Evolutionary conservation across 2,329 filamentous ascomycete species (phyloP), one percentile per base, ranked within the genome.

Genomic region (Thelonectria olida): DNA sequence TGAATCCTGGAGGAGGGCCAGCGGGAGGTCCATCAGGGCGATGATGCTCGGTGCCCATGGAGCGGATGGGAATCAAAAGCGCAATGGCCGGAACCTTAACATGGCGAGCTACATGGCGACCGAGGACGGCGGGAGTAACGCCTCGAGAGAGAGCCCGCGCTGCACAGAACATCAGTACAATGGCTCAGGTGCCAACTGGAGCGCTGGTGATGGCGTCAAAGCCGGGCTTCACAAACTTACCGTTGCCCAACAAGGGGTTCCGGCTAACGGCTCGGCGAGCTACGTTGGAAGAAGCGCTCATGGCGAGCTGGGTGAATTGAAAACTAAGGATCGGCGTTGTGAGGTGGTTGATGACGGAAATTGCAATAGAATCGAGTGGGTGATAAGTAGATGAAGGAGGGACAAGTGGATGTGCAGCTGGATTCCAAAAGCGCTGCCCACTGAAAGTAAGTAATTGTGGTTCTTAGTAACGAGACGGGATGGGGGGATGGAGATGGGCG

Each of bases 1-100:
- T 94, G 83, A 97, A 97, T 25, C 94, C 94, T 13, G 93, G 94
- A 58, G 94, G 94, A 44, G 93, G 94, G 49, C 86, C 89, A 55
- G 84, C 82, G 52, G 85, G 81, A 34, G 78, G 77, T 23, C 79
- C 75, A 61, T 82, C 79, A 54, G 83, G 76, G 57, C 81, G 80
- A 74, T 88, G 85, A 65, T 85, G 83, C 60, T 89, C 86, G 69
- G 88, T 90, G 47, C 84, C 82, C 69, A 88, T 79, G 69, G 77
- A 76, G 72, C 88, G 84, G 59, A 81, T 73, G 17, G 87, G 86
- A 54, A 89, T 81, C 59, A 89, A 75, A 34, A 89, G 79, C 45
- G 86, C 85, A 68, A 88, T 77, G 15, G 84, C 84, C 23, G 84
- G 78, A 50, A 82, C 73, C 64, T 82, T 78, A 53, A 79, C 76